Percentiles rank a stretch among this genome's conserved stretches.
Evolutionary conservation across 805 yeast genomes (phyloP).

Genomic region (Metschnikowia noctiluminum): DNA sequence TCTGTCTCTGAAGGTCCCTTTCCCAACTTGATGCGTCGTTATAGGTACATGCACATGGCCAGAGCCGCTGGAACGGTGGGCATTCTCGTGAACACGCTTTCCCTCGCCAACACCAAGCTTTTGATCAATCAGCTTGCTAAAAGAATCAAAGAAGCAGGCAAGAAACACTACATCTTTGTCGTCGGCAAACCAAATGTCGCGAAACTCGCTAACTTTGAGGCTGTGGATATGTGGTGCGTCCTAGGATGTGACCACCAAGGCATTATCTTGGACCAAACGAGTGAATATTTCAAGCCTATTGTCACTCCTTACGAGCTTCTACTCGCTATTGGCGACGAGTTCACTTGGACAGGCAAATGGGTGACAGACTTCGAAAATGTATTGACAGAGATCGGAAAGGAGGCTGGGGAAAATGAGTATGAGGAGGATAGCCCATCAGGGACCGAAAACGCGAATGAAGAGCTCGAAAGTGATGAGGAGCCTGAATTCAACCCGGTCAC

Average conservation of each 20-base stretch:
- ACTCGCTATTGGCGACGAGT: constrained; percentile 70
- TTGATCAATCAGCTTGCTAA: constrained; percentile 58
- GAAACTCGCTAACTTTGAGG: constrained; percentile 91
- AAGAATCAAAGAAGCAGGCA: constrained; percentile 70
- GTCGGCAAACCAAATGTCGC: constrained; percentile 99
- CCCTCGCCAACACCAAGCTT: constrained; percentile 69
- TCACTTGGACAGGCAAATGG: constrained; percentile 95
- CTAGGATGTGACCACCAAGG: constrained; percentile 96
- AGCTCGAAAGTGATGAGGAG: constrained; percentile 36
- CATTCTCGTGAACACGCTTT: constrained; percentile 82
- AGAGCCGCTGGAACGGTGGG: constrained; percentile 92
- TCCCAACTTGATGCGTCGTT: constrained; percentile 80
- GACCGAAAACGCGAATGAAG: constrained; percentile 11
- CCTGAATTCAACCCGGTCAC: constrained; percentile 90
- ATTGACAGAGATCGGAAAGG: constrained; percentile 38
- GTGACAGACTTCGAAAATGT: constrained; percentile 68
- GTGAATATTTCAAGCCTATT: constrained; percentile 85
- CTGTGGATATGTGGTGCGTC: constrained; percentile 91
- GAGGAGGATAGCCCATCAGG: constrained; percentile 4
- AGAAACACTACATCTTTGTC: constrained; percentile 89
- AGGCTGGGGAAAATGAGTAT: constrained; percentile 22
- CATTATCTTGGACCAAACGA: constrained; percentile 71
- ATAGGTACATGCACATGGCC: constrained; percentile 82
- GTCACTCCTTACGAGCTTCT: constrained; percentile 90
- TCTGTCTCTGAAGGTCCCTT: constrained; percentile 53